Base-by-base conservation (phyloP, 345 rosid genomes). In the Gossypium australe region DNA sequence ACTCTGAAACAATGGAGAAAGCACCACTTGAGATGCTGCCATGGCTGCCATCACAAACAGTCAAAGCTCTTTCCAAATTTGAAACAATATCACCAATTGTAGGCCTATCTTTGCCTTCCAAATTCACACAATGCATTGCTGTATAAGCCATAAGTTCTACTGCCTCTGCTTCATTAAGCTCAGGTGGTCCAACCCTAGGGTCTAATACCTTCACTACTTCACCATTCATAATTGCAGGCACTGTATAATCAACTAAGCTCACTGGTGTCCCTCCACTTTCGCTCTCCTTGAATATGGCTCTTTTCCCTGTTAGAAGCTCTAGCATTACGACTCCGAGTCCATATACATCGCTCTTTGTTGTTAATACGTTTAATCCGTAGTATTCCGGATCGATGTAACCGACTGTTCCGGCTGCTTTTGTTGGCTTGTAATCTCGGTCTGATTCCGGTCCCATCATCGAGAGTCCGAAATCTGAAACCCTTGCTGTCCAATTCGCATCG, bases 331-430 rank as follows among this genome's bases (percentile, higher is more conserved):
- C 97, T 0, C 98, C 98, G 1, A 94, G 79, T 1, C 98, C 97
- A 11, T 94, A 94, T 34, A 94, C 98, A 52, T 94, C 98, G 27
- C 97, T 92, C 85, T 94, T 92, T 0, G 89, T 85, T 0, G 98
- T 94, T 51, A 92, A 75, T 9, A 92, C 94, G 51, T 90, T 89
- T 2, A 89, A 78, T 17, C 94, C 89, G 18, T 90, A 90, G 78
- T 92, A 90, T 71, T 94, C 97, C 0, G 98, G 98, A 82, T 92
- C 98, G 8, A 94, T 90, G 84, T 92, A 94, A 7, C 98, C 97
- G 6, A 94, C 88, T 1, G 97, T 92, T 48, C 98, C 98, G 0
- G 92, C 97, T 4, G 97, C 97, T 79, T 88, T 90, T 68, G 75
- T 75, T 9, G 92, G 90, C 77, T 80, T 81, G 47, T 67, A 65